Evolutionary conservation across 108 stramenopile species (phyloP), one percentile per base, ranked within the genome.

Genomic region (Phaeodactylum tricornutum): DNA sequence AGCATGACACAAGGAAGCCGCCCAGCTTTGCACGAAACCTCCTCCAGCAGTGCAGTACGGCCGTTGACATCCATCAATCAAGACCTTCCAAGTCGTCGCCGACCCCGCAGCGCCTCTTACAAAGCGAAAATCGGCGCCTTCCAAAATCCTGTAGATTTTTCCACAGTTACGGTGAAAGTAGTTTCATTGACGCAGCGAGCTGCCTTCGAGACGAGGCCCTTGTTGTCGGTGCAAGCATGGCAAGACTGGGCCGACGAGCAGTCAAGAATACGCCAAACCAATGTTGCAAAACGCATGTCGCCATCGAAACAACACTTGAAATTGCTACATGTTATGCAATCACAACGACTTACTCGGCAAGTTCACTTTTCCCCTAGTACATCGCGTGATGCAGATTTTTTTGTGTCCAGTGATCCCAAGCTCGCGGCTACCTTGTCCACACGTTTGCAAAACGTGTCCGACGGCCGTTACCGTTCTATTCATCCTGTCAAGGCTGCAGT

Each of bases 381-480:
- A 29, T 67, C 80, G 33, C 19, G 43, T 1, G 71, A 74, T 30
- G 61, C 57, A 2, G 83, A 84, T 55, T 48, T 71, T 2, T 77
- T 78, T 35, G 47, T 43, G 35, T 37, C 31, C 43, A 22, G 11
- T 6, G 19, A 20, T 21, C 48, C 36, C 32, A 47, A 26, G 5
- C n/a, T 20, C 46, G 9, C 23, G 21, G 28, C 24, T 14, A 43
- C 4, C 26, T 25, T 17, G 16, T n/a, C 47, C 19, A 24, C 17
- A 52, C 20, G 1, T 44, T 2, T 29, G 32, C 38, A 54, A 0
- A 38, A 40, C 7, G 0, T 7, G 1, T 25, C 12, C 15, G 66
- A 76, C 43, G 76, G 76, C 9, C 73, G 78, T 0, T 87, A 83
- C 53, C 55, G 69, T 8, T 59, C 71, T 28, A 72, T 87, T 38